A percentile compares a stretch with the other conserved stretches of the same genome.
Conservation (phyloP, 257 asterid species). For the Solanum commersonii region DNA sequence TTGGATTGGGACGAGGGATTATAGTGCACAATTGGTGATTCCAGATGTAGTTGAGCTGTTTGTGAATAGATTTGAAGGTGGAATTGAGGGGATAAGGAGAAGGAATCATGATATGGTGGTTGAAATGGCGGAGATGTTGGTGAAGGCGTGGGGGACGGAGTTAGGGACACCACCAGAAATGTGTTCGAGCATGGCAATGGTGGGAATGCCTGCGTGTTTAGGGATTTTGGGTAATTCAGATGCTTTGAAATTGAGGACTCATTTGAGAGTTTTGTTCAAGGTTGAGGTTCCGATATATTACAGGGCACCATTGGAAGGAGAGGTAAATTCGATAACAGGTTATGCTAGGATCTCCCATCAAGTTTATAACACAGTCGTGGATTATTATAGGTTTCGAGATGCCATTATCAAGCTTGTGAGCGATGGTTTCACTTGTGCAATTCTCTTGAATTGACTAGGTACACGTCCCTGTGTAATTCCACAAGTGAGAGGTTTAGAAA, state of each 20-base stretch:
- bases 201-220: slow-evolving; percentile 66
- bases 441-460: slow-evolving; percentile 30
- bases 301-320: slow-evolving; percentile 41
- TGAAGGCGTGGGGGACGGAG: slow-evolving; percentile 57
- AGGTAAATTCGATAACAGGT: slow-evolving; percentile 40
- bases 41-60: slow-evolving; percentile 59
- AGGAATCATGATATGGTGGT: slow-evolving; percentile 45
- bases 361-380: slow-evolving; percentile 64
- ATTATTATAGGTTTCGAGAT: slow-evolving; percentile 63
- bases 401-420: slow-evolving; percentile 54
- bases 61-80: slow-evolving; percentile 60
- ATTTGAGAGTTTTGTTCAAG: slow-evolving; percentile 50
- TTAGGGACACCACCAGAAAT: slow-evolving; percentile 64
- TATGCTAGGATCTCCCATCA: slow-evolving; percentile 91
- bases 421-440: slow-evolving; percentile 41
- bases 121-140: slow-evolving; percentile 40
- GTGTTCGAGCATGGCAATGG: slow-evolving; percentile 94
- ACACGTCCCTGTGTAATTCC: neutral
- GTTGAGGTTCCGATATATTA: slow-evolving; percentile 81
- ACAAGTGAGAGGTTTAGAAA: neutral
- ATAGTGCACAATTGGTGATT: slow-evolving; percentile 68
- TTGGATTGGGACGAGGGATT: slow-evolving; percentile 86
- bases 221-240: slow-evolving; percentile 43
- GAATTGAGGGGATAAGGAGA: slow-evolving; percentile 60
- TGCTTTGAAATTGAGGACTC: slow-evolving; percentile 46